phyloP scores from a whole-genome alignment of 768 basidiomycete genomes.

The Suillus spraguei region DNA sequence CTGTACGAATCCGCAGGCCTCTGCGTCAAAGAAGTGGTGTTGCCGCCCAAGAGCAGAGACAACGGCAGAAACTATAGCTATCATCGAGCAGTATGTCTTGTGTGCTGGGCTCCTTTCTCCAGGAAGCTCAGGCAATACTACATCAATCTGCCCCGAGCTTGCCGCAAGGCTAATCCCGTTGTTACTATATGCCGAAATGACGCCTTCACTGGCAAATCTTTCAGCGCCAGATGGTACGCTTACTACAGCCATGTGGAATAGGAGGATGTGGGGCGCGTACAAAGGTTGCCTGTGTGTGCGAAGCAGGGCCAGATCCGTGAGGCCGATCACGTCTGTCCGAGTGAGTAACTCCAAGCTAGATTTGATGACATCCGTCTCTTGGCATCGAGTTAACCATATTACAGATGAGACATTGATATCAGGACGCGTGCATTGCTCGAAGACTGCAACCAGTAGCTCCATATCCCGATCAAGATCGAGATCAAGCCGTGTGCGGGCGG shows the following conservation, averaged over 20 bases:
- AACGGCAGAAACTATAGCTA: slow-evolving; percentile 76
- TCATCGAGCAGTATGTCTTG: slow-evolving; percentile 80
- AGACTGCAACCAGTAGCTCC: slow-evolving; percentile 80
- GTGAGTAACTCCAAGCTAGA: slow-evolving; percentile 74
- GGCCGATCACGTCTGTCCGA: slow-evolving; percentile 67
- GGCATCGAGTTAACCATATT: slow-evolving; percentile 78
- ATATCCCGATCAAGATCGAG: slow-evolving; percentile 78
- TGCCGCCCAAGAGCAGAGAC: slow-evolving; percentile 62
- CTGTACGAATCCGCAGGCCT: slow-evolving; percentile 84
- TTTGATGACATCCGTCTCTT: slow-evolving; percentile 79
- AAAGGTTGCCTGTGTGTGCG: slow-evolving; percentile 64
- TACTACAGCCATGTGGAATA: slow-evolving; percentile 86
- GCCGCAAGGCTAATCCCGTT: slow-evolving; percentile 79
- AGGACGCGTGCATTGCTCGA: slow-evolving; percentile 73
- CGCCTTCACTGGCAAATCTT: slow-evolving; percentile 80
- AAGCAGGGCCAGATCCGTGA: slow-evolving; percentile 66
- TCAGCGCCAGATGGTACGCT: slow-evolving; percentile 79
- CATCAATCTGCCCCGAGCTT: slow-evolving; percentile 72
- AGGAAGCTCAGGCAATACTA: slow-evolving; percentile 66
- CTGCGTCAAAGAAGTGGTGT: slow-evolving; percentile 80
- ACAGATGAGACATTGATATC: slow-evolving; percentile 71
- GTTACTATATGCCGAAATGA: slow-evolving; percentile 81
- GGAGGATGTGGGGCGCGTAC: slow-evolving; percentile 77
- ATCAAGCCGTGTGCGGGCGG: slow-evolving; percentile 58
- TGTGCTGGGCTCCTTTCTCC: slow-evolving; percentile 82